phyloP scores from a whole-genome alignment of 768 basidiomycete genomes.

The Suillus lakei region DNA sequence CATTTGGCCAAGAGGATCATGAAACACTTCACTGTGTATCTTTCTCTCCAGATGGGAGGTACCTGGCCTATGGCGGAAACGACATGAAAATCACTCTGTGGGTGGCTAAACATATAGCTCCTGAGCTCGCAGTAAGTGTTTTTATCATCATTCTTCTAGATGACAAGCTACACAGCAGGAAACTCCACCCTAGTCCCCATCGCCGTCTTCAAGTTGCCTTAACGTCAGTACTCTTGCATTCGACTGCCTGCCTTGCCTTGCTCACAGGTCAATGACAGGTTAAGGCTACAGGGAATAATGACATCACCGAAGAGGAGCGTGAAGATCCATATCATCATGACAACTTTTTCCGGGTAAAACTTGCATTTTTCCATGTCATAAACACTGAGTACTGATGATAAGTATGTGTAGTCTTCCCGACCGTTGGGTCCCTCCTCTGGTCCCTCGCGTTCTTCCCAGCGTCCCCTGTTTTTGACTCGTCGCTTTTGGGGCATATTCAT shows the following conservation, averaged over 20 bases:
- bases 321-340: background rate
- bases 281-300: background rate
- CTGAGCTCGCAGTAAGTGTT: background rate
- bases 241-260: background rate
- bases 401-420: background rate
- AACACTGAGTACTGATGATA: background rate
- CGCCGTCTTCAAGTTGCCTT: background rate
- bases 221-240: background rate
- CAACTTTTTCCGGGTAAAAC: background rate
- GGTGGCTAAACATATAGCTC: background rate
- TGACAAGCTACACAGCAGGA: background rate
- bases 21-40: background rate
- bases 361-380: background rate
- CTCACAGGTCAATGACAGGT: background rate
- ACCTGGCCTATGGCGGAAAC: background rate
- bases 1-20: background rate
- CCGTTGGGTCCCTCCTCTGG: background rate
- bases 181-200: background rate
- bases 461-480: background rate
- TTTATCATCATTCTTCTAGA: background rate
- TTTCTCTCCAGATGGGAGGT: background rate
- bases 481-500: background rate
- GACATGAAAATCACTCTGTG: background rate
- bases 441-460: background rate
- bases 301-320: background rate